Evolutionary conservation across 1,284 basidiomycete species (phyloP), one percentile per base, ranked within the genome.

Genomic region (Trametes polyzona): DNA sequence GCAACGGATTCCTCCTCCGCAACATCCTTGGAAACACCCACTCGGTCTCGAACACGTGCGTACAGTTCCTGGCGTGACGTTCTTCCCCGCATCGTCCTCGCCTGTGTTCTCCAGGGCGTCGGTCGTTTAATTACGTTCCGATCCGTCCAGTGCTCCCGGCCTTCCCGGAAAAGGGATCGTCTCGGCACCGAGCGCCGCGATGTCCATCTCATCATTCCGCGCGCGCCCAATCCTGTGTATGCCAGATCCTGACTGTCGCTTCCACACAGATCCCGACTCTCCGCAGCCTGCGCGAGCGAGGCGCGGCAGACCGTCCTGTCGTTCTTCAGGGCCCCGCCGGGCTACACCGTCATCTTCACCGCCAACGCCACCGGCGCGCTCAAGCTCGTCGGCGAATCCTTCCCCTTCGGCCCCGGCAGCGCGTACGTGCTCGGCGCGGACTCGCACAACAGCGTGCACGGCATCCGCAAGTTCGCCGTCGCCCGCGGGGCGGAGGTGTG

Each of bases 391-490:
- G 92, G 89, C 35, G 91, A 94, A 69, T 79, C 88, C 0, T 94
- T 86, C 67, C 87, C 87, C 0, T 94, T 92, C 67, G 71, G 73
- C 29, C 71, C 75, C 39, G 78, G 75, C 10, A 82, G 84, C 44
- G 72, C 70, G 35, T 87, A 85, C 65, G 78, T 92, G 43, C 82
- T 93, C 46, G 80, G 86, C 14, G 78, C 79, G 11, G 90, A 93
- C 70, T 86, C 88, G 11, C 92, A 93, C 69, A 94, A 93, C 66
- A 92, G 90, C 63, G 85, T 94, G 12, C 88, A 93, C 63, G 92
- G 92, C 8, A 87, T 94, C 50, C 81, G 92, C 41, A 80, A 88
- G 69, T 90, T 83, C 65, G 89, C 90, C 0, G 68, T 69, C 2
- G 71, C 75, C 55, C 78, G 76, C 29, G 83, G 83, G 4, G 83